Evolutionary conservation across 2,329 filamentous ascomycete genomes (phyloP), one percentile per base, ranked within the genome.

Genomic region (Alternaria dauci): DNA sequence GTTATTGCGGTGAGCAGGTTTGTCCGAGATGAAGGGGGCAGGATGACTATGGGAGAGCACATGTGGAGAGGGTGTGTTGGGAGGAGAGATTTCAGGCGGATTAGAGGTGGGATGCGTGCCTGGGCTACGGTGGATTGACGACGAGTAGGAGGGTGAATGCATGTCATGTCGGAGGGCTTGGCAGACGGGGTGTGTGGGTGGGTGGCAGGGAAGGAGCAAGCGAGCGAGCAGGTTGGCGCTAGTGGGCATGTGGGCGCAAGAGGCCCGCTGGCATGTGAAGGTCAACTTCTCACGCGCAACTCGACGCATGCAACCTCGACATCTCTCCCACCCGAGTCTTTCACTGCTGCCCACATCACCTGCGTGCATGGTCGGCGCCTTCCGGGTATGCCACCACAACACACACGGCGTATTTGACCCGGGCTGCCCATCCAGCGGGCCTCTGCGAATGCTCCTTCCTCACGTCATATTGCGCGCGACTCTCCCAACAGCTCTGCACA

Each of bases 391-490:
- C 57, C 50, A 55, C 62, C 62, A 23, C 20, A 23, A 23, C 20
- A 23, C 20, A 55, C 61, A 48, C 32, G 32, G 32, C 32, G 32
- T 36, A 36, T 36, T 36, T 36, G 32, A 36, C 16, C 11, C 32
- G 11, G 38, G 23, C 28, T 44, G 57, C 52, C 30, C 52, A 26
- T 3, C 38, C 38, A 59, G 52, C 50, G 9, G 25, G 38, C 57
- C 57, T 26, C 44, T 41, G 57, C 57, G 57, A 56, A 52, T 55
- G 50, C 53, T 54, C 38, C 18, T 34, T 52, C 57, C 54, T 47
- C 65, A 61, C 67, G 65, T 60, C 58, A 57, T 65, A 57, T 50
- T 43, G 56, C 56, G 56, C 56, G 34, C 63, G 59, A 54, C 62
- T 56, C 61, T 58, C 61, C 56, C 65, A 56, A 56, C 58, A 58